Conservation (phyloP, 164 flowering plant genomes). For the Dillenia turbinata region DNA sequence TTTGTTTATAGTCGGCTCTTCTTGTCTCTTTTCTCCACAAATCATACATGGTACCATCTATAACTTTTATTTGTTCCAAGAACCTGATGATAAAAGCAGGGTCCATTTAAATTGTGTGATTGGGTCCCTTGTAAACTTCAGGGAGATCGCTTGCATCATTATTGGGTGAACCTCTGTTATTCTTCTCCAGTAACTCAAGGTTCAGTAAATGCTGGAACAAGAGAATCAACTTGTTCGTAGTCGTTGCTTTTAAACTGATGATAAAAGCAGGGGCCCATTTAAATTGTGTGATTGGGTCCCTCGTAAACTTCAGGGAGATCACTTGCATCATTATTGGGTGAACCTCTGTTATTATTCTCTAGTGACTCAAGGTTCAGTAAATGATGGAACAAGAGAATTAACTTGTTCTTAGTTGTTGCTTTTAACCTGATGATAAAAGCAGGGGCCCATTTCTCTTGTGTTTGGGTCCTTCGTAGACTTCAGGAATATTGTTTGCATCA, state of each 20-base stretch:
- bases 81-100: slow-evolving; percentile 39
- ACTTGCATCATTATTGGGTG: slow-evolving; percentile 47
- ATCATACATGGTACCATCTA: too few species aligned
- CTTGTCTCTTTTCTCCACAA: too few species aligned
- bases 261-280: slow-evolving; percentile 21
- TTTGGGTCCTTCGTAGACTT: slow-evolving; percentile 13
- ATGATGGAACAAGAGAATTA: slow-evolving; percentile 25
- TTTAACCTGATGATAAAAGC: slow-evolving; percentile 19
- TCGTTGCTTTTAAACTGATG: slow-evolving; percentile 3
- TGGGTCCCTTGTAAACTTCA: slow-evolving; percentile 44
- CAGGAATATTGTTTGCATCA: slow-evolving; percentile 18
- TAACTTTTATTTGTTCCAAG: neutral
- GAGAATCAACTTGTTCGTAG: neutral
- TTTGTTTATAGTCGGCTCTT: too few species aligned
- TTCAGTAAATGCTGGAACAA: slow-evolving; percentile 47
- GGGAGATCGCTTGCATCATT: slow-evolving; percentile 36
- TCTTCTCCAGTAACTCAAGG: slow-evolving; percentile 25
- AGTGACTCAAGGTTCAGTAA: slow-evolving; percentile 46
- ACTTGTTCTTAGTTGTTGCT: neutral
- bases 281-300: slow-evolving; percentile 10
- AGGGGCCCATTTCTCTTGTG: slow-evolving; percentile 19
- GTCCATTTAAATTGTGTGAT: slow-evolving; percentile 33
- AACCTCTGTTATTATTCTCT: slow-evolving; percentile 26
- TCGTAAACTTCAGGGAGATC: slow-evolving; percentile 24
- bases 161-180: slow-evolving; percentile 53